Evolutionary conservation across 202 grass and related monocot species (phyloP), one percentile per base, ranked within the genome.

Genomic region (Bolboschoenoplectus hybrid): DNA sequence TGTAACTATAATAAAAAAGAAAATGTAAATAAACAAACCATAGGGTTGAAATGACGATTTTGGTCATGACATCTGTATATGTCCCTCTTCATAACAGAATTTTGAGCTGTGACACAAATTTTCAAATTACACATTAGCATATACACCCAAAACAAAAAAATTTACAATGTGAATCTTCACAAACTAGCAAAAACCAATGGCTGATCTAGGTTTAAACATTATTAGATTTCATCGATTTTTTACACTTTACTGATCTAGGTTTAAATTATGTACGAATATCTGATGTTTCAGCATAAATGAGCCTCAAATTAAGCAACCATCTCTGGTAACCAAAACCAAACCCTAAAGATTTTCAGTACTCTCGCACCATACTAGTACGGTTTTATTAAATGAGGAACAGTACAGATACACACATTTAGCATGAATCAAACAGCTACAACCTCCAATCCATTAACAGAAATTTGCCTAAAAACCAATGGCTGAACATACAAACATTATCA

Each of bases 51-150:
- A 62, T 4, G 2, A 61, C 20, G 17, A 43, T 62, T 80, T 45
- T 62, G 55, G 9, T 80, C 76, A 45, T 1, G 9, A 26, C 56
- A 62, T 44, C 55, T 80, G 38, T 11, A 80, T 58, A 80, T 44
- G 53, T 8, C n/a, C 39, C 55, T 80, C 55, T 44, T 80, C 1
- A 36, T 13, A 43, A 44, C 16, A 80, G 76, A 43, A 45, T 60
- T 60, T 80, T 80, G 76, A 62, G 9, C 76, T 80, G 76, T 45
- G n/a, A 6, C 38, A 80, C 55, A 60, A 62, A 80, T 12, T 41
- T 62, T 62, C 35, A 43, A 60, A 26, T 9, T 62, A 44, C 38
- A 73, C 0, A 4, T 80, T 58, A 80, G 55, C 41, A 9, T 58
- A 40, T 17, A 36, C 36, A 26, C 26, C 26, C 26, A 26, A 26